Percentiles rank a stretch among this genome's conserved stretches.
phyloP scores from a whole-genome alignment of 805 yeast genomes.

The Deakozyma indianensis region DNA sequence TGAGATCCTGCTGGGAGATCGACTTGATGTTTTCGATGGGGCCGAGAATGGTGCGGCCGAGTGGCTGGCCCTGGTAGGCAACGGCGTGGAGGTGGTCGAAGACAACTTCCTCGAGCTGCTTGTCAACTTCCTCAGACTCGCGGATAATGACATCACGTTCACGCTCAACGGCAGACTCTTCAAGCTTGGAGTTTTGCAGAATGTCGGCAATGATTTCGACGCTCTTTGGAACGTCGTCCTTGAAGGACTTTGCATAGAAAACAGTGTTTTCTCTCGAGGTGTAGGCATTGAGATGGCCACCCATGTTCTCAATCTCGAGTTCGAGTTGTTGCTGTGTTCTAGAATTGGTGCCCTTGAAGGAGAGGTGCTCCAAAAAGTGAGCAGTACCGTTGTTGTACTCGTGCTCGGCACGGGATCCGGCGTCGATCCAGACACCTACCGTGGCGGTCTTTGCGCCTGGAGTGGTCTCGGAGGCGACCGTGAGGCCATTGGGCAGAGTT shows the following conservation, averaged over 20 bases:
- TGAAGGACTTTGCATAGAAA: constrained; percentile 80
- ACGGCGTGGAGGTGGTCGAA: constrained; percentile 93
- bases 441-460: constrained; percentile 91
- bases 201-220: constrained; percentile 85
- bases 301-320: constrained; percentile 87
- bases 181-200: constrained; percentile 72
- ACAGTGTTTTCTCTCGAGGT: constrained; percentile 97
- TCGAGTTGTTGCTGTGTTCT: constrained; percentile 77
- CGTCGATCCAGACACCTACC: constrained; percentile 96
- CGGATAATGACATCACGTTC: constrained; percentile 94
- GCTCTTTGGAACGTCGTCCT: constrained; percentile 67
- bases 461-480: constrained; percentile 80
- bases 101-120: constrained; percentile 95
- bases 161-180: constrained; percentile 74
- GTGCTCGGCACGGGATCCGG: constrained; percentile 94
- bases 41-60: constrained; percentile 93
- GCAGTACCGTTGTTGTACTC: constrained; percentile 84
- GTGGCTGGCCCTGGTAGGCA: constrained; percentile 77
- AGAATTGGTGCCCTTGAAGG: constrained; percentile 83
- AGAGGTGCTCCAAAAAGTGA: constrained; percentile 90
- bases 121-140: constrained; percentile 95
- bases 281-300: constrained; percentile 96
- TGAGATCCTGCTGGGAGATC: constrained; percentile 62
- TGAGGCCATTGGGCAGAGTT: constrained; percentile 75
- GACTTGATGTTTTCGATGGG: constrained; percentile 80